Conservation (phyloP, 352 stramenopile species). For the Albugo candida region DNA sequence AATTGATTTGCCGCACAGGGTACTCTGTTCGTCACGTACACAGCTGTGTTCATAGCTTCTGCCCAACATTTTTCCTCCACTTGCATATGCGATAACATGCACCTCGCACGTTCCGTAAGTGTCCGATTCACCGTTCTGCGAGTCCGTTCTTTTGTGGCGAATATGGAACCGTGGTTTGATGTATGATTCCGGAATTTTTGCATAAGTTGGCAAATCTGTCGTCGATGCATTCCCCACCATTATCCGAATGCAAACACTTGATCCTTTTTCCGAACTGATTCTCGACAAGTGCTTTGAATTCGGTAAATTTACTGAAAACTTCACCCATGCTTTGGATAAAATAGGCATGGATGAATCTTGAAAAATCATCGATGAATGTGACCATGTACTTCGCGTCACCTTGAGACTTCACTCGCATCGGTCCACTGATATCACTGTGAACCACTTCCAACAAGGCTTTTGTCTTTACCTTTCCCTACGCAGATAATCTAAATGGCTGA, state of each 20-base stretch:
- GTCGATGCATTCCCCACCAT: slow-evolving; percentile 13
- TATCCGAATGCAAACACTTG: slow-evolving; percentile 14
- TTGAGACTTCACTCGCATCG: not conserved
- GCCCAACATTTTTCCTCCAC: not conserved
- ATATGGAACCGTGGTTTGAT: slow-evolving; percentile 6
- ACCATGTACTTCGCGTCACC: slow-evolving; percentile 3
- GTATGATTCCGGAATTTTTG: no score
- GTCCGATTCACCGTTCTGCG: slow-evolving; percentile 10
- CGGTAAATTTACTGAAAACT: slow-evolving; percentile 2
- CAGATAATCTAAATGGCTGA: not conserved
- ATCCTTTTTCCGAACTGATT: slow-evolving; percentile 10
- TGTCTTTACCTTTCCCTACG: not conserved
- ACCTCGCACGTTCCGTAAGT: slow-evolving; percentile 5
- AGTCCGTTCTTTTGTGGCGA: slow-evolving; percentile 9
- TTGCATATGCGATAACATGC: slow-evolving; percentile 6
- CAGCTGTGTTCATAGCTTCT: no score
- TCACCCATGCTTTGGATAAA: slow-evolving; percentile 12
- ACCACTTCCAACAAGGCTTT: not conserved
- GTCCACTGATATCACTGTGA: not conserved
- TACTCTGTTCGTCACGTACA: no score
- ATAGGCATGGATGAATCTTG: slow-evolving; percentile 7
- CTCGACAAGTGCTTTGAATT: slow-evolving; percentile 7
- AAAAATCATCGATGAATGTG: slow-evolving; percentile 11
- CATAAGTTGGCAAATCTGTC: no score
- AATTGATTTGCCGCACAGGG: not conserved